phyloP scores from a whole-genome alignment of 2,329 filamentous ascomycete species.

The Achaetomium macrosporum region DNA sequence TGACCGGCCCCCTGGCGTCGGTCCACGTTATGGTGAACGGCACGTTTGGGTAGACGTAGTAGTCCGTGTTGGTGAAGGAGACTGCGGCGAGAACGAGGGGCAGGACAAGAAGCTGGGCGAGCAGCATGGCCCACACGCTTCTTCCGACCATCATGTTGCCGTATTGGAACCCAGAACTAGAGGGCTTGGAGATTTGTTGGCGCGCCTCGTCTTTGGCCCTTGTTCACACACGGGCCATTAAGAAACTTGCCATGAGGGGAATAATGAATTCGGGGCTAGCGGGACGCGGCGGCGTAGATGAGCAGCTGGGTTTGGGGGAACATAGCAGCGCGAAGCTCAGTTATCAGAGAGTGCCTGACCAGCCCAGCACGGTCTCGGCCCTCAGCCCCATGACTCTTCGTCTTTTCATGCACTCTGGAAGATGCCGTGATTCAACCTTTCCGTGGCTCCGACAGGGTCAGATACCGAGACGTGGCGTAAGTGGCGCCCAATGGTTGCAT shows the following conservation, averaged over 20 bases:
- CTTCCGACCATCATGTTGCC: neutral
- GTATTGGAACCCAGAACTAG: neutral
- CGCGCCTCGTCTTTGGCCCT: neutral
- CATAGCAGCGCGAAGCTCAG: neutral
- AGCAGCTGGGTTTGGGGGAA: neutral
- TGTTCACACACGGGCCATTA: neutral
- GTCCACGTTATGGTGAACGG: constrained; percentile 12
- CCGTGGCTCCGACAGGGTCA: neutral
- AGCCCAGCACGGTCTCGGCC: neutral
- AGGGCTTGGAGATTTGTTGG: no score
- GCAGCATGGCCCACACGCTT: neutral
- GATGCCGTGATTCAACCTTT: neutral
- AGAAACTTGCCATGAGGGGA: neutral
- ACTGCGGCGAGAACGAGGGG: constrained; percentile 1
- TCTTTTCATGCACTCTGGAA: neutral
- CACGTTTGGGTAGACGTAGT: constrained; percentile 1
- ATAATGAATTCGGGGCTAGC: neutral
- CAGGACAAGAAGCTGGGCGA: neutral
- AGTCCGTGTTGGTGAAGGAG: constrained; percentile 9
- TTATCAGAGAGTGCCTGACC: neutral
- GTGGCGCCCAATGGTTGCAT: constrained; percentile 3
- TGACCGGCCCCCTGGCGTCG: constrained; percentile 3
- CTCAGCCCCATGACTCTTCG: constrained; percentile 7
- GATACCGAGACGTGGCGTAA: neutral
- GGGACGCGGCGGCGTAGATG: no score